A percentile compares a stretch with the other conserved stretches of the same genome.
These are phyloP conservation scores for Tetracladium setigerum DNA, from an alignment of 495 filamentous ascomycete genomes.

Conservation along the genomic window DNA sequence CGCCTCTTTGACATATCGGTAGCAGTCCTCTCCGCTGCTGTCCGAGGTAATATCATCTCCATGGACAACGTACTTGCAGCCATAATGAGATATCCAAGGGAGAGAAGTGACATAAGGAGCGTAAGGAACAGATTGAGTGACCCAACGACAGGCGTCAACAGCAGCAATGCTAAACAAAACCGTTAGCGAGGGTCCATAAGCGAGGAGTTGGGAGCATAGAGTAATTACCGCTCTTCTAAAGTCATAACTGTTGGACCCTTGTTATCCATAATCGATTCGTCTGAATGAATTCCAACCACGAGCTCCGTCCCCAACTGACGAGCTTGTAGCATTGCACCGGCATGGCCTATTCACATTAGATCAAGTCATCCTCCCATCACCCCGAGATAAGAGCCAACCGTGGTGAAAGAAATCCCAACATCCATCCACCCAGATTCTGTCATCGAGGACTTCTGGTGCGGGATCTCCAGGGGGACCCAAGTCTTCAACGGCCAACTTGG, in stretches of 20 bases:
- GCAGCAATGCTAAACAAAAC: constrained; percentile 50
- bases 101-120: constrained; percentile 94
- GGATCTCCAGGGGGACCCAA: constrained; percentile 16
- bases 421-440: constrained; percentile 92
- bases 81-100: constrained; percentile 88
- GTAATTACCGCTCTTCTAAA: constrained; percentile 67
- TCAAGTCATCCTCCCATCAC: too few species aligned
- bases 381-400: too few species aligned
- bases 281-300: constrained; percentile 86
- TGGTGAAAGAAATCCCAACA: constrained; percentile 99
- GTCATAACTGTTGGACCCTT: constrained; percentile 99
- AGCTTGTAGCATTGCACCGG: constrained; percentile 93
- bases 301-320: constrained; percentile 78
- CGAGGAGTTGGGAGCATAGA: neutral
- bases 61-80: constrained; percentile 87
- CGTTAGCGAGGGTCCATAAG: constrained; percentile 10
- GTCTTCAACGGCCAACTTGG: neutral
- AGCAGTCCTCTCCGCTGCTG: constrained; percentile 85
- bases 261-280: constrained; percentile 89
- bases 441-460: constrained; percentile 43
- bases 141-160: constrained; percentile 92
- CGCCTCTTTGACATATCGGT: constrained; percentile 89
- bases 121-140: constrained; percentile 69
- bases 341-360: constrained; percentile 71
- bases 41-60: constrained; percentile 88